phyloP scores from a whole-genome alignment of 768 basidiomycete species.

The Sarcomyxa edulis region DNA sequence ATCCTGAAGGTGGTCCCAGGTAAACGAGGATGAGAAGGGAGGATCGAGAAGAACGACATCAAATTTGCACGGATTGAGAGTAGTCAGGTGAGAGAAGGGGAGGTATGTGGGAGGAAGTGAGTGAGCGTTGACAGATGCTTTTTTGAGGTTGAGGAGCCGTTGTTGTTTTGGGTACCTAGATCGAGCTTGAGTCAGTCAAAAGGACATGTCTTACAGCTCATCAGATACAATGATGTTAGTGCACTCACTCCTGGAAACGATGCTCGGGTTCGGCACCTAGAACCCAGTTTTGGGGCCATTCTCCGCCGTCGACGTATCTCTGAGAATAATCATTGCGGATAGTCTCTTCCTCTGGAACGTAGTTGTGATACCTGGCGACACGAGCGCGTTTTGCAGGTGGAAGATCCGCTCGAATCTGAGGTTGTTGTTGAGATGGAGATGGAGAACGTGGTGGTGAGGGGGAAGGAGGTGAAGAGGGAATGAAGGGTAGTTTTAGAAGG shows the following conservation, averaged over 20 bases:
- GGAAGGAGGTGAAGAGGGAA: slow-evolving; percentile 52
- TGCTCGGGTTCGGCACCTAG: slow-evolving; percentile 83
- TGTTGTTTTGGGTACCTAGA: slow-evolving; percentile 91
- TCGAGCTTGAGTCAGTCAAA: background rate
- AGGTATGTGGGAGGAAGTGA: slow-evolving; percentile 75
- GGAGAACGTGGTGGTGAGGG: slow-evolving; percentile 47
- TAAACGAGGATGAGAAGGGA: slow-evolving; percentile 79
- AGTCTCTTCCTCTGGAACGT: slow-evolving; percentile 92
- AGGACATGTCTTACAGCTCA: slow-evolving; percentile 5
- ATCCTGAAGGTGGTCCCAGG: slow-evolving; percentile 80
- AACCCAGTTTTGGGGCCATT: slow-evolving; percentile 94
- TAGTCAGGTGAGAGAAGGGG: slow-evolving; percentile 48
- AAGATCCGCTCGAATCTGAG: slow-evolving; percentile 31
- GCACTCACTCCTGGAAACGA: slow-evolving; percentile 87
- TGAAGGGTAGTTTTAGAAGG: slow-evolving; percentile 50
- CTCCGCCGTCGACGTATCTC: slow-evolving; percentile 84
- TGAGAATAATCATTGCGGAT: slow-evolving; percentile 94
- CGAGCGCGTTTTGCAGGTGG: slow-evolving; percentile 75
- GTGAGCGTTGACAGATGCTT: slow-evolving; percentile 63
- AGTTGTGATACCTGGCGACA: slow-evolving; percentile 67
- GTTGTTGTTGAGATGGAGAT: slow-evolving; percentile 21
- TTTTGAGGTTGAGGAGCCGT: slow-evolving; percentile 78
- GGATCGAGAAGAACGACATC: slow-evolving; percentile 91
- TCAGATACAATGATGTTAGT: slow-evolving; percentile 2
- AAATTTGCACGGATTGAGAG: slow-evolving; percentile 67